These are phyloP conservation scores for Castanea sativa DNA, from an alignment of 306 rosid species.

Conservation along the genomic window DNA sequence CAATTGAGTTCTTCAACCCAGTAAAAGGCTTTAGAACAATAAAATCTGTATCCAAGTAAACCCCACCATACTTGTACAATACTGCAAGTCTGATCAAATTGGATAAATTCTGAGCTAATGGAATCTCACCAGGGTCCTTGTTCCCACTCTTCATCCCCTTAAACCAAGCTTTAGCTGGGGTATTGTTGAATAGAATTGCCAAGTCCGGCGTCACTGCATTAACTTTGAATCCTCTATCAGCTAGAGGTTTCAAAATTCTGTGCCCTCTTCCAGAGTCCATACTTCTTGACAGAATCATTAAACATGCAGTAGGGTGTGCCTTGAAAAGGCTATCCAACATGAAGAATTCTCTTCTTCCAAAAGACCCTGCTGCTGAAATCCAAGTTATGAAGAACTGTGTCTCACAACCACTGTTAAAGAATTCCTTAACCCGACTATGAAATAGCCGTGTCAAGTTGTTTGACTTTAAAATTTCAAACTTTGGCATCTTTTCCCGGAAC, in stretches of 20 bases:
- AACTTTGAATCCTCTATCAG: conserved; percentile 55
- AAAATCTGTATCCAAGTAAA: conserved; percentile 73
- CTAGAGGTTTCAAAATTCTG: conserved; percentile 55
- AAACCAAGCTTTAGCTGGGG: conserved; percentile 69
- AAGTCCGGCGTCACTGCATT: conserved; percentile 61
- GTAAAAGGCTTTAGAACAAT: conserved; percentile 48
- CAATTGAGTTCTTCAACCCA: conserved; percentile 63
- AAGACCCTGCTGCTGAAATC: conserved; percentile 48
- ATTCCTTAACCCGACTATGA: conserved; percentile 39
- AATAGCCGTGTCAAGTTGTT: conserved; percentile 34
- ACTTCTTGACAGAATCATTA: conserved; percentile 62
- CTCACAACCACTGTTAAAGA: conserved; percentile 43
- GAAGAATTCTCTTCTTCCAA: conserved; percentile 49
- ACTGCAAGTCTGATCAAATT: conserved; percentile 65
- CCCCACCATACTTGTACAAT: conserved; percentile 72
- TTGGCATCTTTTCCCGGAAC: conserved; percentile 40
- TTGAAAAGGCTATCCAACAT: conserved; percentile 56
- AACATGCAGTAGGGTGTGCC: conserved; percentile 63
- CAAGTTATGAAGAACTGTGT: conserved; percentile 66
- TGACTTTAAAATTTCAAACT: conserved; percentile 49
- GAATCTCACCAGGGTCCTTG: conserved; percentile 80
- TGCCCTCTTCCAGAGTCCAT: conserved; percentile 50
- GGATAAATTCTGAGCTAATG: conserved; percentile 70
- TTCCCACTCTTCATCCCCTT: conserved; percentile 51
- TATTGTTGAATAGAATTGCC: conserved; percentile 50